These are phyloP conservation scores for Cerioporus squamosus DNA, from an alignment of 1,284 basidiomycete species.

Conservation along the genomic window DNA sequence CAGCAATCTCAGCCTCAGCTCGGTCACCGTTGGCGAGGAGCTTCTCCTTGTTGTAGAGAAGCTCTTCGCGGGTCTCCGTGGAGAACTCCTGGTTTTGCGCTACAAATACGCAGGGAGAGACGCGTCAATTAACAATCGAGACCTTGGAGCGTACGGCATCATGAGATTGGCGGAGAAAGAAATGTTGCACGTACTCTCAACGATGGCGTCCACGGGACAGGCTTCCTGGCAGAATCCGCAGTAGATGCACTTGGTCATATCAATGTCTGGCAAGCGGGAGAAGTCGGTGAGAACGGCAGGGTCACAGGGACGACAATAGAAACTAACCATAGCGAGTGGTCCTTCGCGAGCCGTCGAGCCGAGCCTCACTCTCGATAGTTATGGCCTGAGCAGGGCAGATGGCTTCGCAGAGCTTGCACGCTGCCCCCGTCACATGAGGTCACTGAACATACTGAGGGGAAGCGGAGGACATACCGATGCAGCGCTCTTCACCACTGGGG, in stretches of 20 bases:
- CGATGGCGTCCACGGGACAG: conserved; percentile 99
- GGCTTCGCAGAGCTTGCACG: conserved; percentile 99
- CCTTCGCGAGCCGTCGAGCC: conserved; percentile 93
- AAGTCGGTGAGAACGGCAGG: conserved; percentile 2
- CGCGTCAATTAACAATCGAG: conserved; percentile 6
- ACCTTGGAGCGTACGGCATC: conserved; percentile 4
- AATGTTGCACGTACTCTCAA: conserved; percentile 80
- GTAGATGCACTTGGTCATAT: conserved; percentile 98
- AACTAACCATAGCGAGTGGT: conserved; percentile 93
- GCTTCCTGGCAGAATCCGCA: conserved; percentile 99
- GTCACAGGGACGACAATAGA: conserved; percentile 11
- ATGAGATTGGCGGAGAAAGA: conserved; percentile 7
- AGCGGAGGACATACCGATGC: conserved; percentile 76
- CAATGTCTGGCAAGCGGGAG: conserved; percentile 70
- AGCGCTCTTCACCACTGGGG: conserved; percentile 98
- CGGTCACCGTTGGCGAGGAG: conserved; percentile 94
- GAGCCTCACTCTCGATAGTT: conserved; percentile 98
- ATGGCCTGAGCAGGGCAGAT: conserved; percentile 99
- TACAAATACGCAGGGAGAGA: conserved; percentile 35
- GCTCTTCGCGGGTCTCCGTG: conserved; percentile 97
- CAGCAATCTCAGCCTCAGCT: conserved; percentile 96
- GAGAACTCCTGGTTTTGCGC: conserved; percentile 97
- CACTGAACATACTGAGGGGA: conserved; percentile 7
- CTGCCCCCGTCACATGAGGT: conserved; percentile 44
- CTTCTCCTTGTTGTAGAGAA: conserved; percentile 99